Conservation (phyloP, 176 grass and related monocot genomes). For the Musa beccarii region DNA sequence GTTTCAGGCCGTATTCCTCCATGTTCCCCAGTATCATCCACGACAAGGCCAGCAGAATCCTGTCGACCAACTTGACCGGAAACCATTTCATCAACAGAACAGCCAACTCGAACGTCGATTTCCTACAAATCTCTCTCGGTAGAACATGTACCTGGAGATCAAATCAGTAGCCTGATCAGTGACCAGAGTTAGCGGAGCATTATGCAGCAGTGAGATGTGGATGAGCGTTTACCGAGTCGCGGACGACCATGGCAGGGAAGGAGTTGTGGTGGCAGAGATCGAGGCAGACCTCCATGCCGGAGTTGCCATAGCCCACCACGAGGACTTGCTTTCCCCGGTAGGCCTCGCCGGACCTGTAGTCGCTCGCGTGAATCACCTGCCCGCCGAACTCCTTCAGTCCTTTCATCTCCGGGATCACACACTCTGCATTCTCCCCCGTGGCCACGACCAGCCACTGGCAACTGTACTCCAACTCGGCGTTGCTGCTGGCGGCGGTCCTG, state of each 20-base stretch:
- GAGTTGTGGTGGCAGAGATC: conserved; percentile 47
- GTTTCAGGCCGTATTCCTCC: conserved; percentile 24
- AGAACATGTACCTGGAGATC: conserved; percentile 27
- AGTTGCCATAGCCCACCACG: conserved; percentile 41
- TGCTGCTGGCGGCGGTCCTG: not conserved
- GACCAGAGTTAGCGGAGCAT: not conserved
- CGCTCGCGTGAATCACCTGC: conserved; percentile 23
- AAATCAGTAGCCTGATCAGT: not conserved
- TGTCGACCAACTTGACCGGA: conserved; percentile 31
- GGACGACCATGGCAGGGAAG: conserved; percentile 33
- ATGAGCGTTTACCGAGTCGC: conserved; percentile 16
- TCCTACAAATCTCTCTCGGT: conserved; percentile 33
- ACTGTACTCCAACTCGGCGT: conserved; percentile 28
- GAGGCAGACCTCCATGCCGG: conserved; percentile 44
- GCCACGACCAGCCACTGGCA: conserved; percentile 52
- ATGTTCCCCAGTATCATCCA: conserved; percentile 25
- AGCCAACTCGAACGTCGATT: conserved; percentile 36
- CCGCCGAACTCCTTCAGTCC: conserved; percentile 19
- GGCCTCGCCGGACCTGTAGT: conserved; percentile 37
- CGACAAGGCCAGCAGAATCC: conserved; percentile 25
- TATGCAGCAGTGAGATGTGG: not conserved
- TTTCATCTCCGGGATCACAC: conserved; percentile 26
- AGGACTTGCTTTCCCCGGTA: conserved; percentile 35
- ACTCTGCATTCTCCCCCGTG: conserved; percentile 44
- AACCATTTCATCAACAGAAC: conserved; percentile 30